Evolutionary conservation across 768 basidiomycete species (phyloP).

Genomic region (Mrakia hoshinonis): DNA sequence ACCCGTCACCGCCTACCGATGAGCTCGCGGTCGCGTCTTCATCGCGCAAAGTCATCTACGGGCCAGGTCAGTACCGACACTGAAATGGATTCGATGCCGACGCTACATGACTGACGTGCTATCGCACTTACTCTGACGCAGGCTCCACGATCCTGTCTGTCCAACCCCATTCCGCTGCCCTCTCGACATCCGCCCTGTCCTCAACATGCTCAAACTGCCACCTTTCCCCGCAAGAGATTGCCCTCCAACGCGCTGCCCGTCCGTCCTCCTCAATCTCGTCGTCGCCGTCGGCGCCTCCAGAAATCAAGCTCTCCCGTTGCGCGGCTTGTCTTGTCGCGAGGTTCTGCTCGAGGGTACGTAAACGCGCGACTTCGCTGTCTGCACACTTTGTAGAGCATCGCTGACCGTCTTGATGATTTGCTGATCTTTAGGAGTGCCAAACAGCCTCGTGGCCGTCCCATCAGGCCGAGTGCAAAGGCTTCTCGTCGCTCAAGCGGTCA

Average conservation of each 20-base stretch:
- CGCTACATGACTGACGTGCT: too few relatives aligned
- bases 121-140: conserved; percentile 39
- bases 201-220: conserved; percentile 62
- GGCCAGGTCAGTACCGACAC: not conserved
- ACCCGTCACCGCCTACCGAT: not conserved
- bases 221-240: conserved; percentile 33
- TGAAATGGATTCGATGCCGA: too few relatives aligned
- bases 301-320: conserved; percentile 49
- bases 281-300: not conserved
- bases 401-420: not conserved
- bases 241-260: conserved; percentile 2
- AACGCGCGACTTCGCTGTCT: not conserved
- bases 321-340: conserved; percentile 58
- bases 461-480: conserved; percentile 57
- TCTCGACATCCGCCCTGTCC: conserved; percentile 57
- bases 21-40: not conserved
- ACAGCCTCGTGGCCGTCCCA: conserved; percentile 2
- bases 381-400: not conserved
- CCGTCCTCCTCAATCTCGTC: not conserved
- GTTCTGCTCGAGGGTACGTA: conserved; percentile 67
- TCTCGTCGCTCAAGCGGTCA: conserved; percentile 50
- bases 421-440: conserved; percentile 14
- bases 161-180: conserved; percentile 54
- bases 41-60: not conserved
- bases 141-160: conserved; percentile 55